phyloP scores from a whole-genome alignment of 2,329 filamentous ascomycete genomes.

The Calonectria pauciramosa region DNA sequence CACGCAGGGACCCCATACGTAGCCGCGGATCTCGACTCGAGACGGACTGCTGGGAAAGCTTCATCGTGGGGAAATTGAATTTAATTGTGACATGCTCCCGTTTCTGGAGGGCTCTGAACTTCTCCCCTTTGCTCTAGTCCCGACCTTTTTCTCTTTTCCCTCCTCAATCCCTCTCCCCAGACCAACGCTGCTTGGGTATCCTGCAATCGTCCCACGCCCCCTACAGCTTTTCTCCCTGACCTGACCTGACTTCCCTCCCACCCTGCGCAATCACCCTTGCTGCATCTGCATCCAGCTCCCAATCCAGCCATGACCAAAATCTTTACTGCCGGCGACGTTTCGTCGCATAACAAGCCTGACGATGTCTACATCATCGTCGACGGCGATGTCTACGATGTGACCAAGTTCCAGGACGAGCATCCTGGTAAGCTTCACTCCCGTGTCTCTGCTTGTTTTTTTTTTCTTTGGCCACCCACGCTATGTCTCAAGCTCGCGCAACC shows the following conservation, averaged over 20 bases:
- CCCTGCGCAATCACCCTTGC: neutral
- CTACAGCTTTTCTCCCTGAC: neutral
- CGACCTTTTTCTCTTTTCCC: neutral
- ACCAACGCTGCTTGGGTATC: neutral
- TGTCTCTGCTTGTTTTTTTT: neutral
- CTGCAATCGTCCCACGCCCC: neutral
- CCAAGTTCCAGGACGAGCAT: slow-evolving; percentile 88
- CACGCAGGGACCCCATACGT: slow-evolving; percentile 13
- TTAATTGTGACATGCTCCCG: slow-evolving; percentile 11
- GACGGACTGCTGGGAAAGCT: neutral
- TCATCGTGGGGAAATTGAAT: slow-evolving; percentile 16
- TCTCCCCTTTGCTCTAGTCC: too few relatives aligned
- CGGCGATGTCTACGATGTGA: slow-evolving; percentile 95
- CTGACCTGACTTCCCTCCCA: neutral
- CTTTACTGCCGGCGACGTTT: slow-evolving; percentile 87
- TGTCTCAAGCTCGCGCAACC: neutral
- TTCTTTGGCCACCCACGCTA: neutral
- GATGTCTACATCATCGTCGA: slow-evolving; percentile 93
- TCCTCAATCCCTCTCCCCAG: neutral
- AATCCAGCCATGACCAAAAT: slow-evolving; percentile 82
- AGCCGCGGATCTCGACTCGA: slow-evolving; percentile 10
- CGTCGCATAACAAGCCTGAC: slow-evolving; percentile 90
- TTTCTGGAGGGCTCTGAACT: neutral
- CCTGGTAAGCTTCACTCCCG: slow-evolving; percentile 69
- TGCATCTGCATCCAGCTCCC: slow-evolving; percentile 12